These are phyloP conservation scores for Ilyonectria sp. DNA, from an alignment of 2,329 filamentous ascomycete species.

Conservation along the genomic window DNA sequence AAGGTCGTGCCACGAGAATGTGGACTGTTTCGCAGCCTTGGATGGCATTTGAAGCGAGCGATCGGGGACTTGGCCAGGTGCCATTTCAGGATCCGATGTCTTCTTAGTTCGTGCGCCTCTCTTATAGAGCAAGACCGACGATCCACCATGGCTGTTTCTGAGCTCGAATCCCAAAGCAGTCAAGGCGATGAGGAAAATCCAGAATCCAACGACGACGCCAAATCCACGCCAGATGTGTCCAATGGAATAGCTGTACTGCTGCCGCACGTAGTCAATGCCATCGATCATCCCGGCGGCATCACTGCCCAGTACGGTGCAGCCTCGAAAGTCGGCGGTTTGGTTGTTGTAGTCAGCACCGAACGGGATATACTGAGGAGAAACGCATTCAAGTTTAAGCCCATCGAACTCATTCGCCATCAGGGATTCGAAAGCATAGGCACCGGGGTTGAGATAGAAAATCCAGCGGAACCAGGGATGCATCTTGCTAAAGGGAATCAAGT, in stretches of 20 bases:
- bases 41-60: constrained; percentile 4
- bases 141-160: constrained; percentile 29
- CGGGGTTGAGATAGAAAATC: constrained; percentile 71
- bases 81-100: constrained; percentile 53
- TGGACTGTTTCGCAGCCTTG: constrained; percentile 67
- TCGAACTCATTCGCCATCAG: constrained; percentile 74
- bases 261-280: constrained; percentile 67
- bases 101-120: constrained; percentile 27
- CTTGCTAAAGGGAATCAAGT: constrained; percentile 63
- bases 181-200: constrained; percentile 78
- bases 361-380: constrained; percentile 69
- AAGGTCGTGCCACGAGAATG: constrained; percentile 80
- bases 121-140: constrained; percentile 34
- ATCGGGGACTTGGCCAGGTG: constrained; percentile 5
- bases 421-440: constrained; percentile 72
- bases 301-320: constrained; percentile 63
- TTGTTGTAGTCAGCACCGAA: constrained; percentile 55
- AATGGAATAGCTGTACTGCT: constrained; percentile 65
- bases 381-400: constrained; percentile 69
- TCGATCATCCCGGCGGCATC: constrained; percentile 64
- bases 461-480: constrained; percentile 64
- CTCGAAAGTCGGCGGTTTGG: constrained; percentile 53
- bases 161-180: constrained; percentile 78
- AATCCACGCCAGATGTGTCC: constrained; percentile 79
- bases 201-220: constrained; percentile 80